Evolutionary conservation across 352 stramenopile species (phyloP).

Genomic region (Phytopythium mirpurense): DNA sequence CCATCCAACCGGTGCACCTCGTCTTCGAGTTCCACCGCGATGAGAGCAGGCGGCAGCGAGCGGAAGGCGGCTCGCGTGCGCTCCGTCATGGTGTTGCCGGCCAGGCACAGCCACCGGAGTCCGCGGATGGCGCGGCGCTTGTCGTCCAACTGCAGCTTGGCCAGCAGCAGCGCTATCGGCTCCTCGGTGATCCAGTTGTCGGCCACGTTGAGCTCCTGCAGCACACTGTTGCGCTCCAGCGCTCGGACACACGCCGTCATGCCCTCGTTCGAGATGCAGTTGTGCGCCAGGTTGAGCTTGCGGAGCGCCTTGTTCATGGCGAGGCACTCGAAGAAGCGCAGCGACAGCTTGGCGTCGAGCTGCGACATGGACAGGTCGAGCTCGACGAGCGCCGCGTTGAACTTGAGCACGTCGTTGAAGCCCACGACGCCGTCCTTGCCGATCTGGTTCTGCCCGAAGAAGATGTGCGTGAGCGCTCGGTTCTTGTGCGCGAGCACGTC

Average conservation of each 20-base stretch:
- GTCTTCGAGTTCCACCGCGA: constrained; percentile 46
- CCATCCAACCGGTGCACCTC: constrained; percentile 17
- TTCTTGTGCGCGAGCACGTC: constrained; percentile 39
- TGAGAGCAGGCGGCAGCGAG: constrained; percentile 16
- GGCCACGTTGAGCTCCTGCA: constrained; percentile 69
- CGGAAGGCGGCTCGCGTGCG: constrained; percentile 28
- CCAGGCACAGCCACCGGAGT: constrained; percentile 54
- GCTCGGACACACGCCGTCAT: constrained; percentile 51
- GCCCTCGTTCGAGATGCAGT: constrained; percentile 69
- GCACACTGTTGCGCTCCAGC: constrained; percentile 44
- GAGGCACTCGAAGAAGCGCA: constrained; percentile 64
- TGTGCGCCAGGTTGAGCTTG: constrained; percentile 54
- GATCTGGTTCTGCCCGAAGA: constrained; percentile 62
- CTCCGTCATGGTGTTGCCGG: constrained; percentile 59
- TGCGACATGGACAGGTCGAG: constrained; percentile 61
- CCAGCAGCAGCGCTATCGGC: constrained; percentile 36
- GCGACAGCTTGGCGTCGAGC: constrained; percentile 49
- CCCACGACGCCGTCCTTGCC: constrained; percentile 39
- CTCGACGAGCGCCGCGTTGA: constrained; percentile 36
- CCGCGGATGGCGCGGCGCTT: constrained; percentile 15
- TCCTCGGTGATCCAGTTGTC: constrained; percentile 78
- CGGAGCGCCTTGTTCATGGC: constrained; percentile 47
- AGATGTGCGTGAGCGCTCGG: constrained; percentile 37
- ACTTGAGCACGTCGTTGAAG: constrained; percentile 54
- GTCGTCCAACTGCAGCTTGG: constrained; percentile 24